Evolutionary conservation across 352 stramenopile genomes (phyloP).

Genomic region (Globisporangium solare): DNA sequence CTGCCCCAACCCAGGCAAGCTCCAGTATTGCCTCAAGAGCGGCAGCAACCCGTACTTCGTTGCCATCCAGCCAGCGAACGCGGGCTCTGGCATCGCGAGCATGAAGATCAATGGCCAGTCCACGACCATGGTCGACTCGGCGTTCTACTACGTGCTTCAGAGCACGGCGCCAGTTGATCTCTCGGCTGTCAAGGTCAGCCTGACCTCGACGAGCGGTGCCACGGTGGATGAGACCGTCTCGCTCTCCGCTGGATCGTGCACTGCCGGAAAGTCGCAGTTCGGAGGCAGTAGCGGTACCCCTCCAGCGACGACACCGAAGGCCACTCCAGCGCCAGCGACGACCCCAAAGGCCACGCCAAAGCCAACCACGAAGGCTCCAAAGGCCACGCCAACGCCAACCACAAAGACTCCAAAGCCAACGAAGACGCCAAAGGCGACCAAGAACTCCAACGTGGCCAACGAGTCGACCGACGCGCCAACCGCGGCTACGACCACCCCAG

Average conservation of each 20-base stretch:
- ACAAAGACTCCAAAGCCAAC: conserved; percentile 6
- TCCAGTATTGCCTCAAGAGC: conserved; percentile 68
- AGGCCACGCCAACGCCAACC: conserved; percentile 3
- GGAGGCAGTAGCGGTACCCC: conserved; percentile 17
- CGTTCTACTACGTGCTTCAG: conserved; percentile 62
- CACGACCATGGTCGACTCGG: conserved; percentile 59
- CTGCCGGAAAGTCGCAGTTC: conserved; percentile 38
- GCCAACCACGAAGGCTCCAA: background rate
- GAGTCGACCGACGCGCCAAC: conserved; percentile 3
- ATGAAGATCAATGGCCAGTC: conserved; percentile 54
- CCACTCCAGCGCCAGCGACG: conserved; percentile 11
- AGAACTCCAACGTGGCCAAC: conserved; percentile 1
- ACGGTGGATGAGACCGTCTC: conserved; percentile 51
- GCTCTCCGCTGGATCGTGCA: conserved; percentile 38
- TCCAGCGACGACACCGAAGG: conserved; percentile 15
- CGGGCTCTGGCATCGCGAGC: conserved; percentile 34
- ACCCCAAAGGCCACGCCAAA: conserved; percentile 14
- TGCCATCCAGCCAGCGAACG: conserved; percentile 62
- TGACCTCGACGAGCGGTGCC: conserved; percentile 54
- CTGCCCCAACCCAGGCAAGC: conserved; percentile 43
- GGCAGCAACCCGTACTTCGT: conserved; percentile 59
- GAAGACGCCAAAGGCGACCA: conserved; percentile 5
- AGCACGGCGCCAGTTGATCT: conserved; percentile 23
- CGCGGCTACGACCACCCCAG: background rate
- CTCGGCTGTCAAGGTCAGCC: conserved; percentile 32